Evolutionary conservation across 306 rosid genomes (phyloP), one percentile per base, ranked within the genome.

Genomic region (Vigna reflexopilosa): DNA sequence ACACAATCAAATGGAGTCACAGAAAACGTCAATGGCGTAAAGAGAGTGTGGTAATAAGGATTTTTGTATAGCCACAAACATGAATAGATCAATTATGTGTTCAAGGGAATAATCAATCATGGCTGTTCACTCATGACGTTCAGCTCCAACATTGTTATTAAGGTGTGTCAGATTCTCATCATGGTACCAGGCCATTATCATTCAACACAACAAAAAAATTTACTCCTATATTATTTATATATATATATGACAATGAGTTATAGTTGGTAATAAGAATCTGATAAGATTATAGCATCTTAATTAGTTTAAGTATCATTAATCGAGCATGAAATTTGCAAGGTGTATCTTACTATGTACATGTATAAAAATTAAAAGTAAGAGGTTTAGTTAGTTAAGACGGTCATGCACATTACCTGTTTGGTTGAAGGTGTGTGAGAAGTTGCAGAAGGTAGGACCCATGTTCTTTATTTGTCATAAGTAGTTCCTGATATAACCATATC

Each of bases 91-190:
- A 56, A 55, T 83, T 56, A 17, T 57, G 42, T 56, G 52, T 64
- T 47, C 59, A 59, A 75, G 84, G 76, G 87, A 81, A 63, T 55
- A 80, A 56, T 68, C 55, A 84, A 67, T 62, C 24, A 79, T n/a
- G 64, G 24, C 24, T 6, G 70, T 42, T 66, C 71, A 42, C 7
- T 17, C 44, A 55, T 65, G 73, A 40, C 56, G 42, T 77, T 77
- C 70, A 14, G 81, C 62, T 80, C 79, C 14, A 72, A 62, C 80
- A 19, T 62, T 70, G 73, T 24, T 67, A 66, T 49, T 77, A 6
- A 61, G 59, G 71, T 57, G 81, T 79, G 83, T 79, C 78, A 75
- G 40, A 12, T 9, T 72, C 59, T 63, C 83, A 65, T 71, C 84
- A 77, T 28, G 40, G 20, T 62, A 77, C 2, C 16, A 8, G 44